A percentile compares a stretch with the other conserved stretches of the same genome.
These are phyloP conservation scores for Pseudogymnoascus sp. DNA, from an alignment of 2,329 filamentous ascomycete species.

Conservation along the genomic window DNA sequence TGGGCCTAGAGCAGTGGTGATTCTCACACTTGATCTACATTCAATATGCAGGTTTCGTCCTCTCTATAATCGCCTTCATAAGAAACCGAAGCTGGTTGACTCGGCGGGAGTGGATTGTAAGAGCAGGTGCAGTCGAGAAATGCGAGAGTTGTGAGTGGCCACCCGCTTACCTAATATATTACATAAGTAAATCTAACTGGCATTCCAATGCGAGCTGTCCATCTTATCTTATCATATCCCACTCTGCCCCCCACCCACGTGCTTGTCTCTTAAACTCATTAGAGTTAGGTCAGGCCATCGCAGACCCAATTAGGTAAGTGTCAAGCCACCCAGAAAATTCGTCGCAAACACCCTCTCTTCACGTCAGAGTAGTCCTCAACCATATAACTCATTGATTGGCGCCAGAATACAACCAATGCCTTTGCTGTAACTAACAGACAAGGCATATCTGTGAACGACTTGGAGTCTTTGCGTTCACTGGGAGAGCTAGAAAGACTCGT, in stretches of 20 bases:
- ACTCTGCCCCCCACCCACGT: background rate
- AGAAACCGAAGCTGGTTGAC: background rate
- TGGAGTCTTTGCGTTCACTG: slow-evolving; percentile 62
- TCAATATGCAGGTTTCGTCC: background rate
- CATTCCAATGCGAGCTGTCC: background rate
- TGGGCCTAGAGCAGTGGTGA: background rate
- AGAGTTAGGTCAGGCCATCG: background rate
- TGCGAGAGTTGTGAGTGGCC: background rate
- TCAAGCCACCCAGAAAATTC: background rate
- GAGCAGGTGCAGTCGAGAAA: background rate
- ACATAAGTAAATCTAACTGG: background rate
- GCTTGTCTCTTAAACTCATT: background rate
- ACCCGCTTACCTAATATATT: background rate
- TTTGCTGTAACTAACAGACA: slow-evolving; percentile 16
- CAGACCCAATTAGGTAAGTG: background rate
- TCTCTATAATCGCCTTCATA: background rate
- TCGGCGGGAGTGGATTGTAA: background rate
- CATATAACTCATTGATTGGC: background rate
- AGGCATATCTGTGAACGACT: slow-evolving; percentile 52
- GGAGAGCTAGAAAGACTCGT: slow-evolving; percentile 50
- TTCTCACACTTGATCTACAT: background rate
- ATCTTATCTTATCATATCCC: background rate
- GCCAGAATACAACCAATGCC: background rate
- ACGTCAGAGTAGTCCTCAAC: background rate
- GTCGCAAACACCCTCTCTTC: slow-evolving; percentile 1